Conservation (phyloP, 176 grass and related monocot species). For the Bothriochloa decipiens region DNA sequence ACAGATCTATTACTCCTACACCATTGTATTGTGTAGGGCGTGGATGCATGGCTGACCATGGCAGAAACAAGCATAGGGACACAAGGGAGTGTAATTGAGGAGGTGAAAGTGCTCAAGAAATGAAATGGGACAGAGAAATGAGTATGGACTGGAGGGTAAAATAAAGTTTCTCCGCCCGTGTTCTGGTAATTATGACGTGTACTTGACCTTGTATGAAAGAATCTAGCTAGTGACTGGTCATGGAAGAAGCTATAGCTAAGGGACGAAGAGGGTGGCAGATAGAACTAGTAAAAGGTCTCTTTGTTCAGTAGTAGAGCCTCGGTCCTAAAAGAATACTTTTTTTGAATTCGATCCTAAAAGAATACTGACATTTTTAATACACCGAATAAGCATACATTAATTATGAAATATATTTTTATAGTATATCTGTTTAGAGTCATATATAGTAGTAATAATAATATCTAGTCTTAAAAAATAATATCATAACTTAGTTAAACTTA, state of each 20-base stretch:
- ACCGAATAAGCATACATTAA: too few relatives aligned
- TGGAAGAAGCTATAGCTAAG: slow-evolving; percentile 39
- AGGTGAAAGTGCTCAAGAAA: slow-evolving; percentile 39
- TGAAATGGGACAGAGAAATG: slow-evolving; percentile 26
- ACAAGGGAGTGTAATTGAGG: slow-evolving; percentile 42
- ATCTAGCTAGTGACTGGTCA: slow-evolving; percentile 51
- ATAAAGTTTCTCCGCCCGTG: not conserved
- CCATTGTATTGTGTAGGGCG: not conserved
- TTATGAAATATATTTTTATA: too few relatives aligned
- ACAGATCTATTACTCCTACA: not conserved
- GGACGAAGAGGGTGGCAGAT: not conserved
- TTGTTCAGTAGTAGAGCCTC: not conserved
- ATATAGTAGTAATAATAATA: too few relatives aligned
- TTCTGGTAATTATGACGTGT: slow-evolving; percentile 28
- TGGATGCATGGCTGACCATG: not conserved
- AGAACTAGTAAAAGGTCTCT: not conserved
- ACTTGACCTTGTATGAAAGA: slow-evolving; percentile 41
- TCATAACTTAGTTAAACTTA: too few relatives aligned
- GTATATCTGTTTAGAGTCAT: too few relatives aligned
- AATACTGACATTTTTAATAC: too few relatives aligned
- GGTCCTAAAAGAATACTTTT: too few relatives aligned
- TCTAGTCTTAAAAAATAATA: too few relatives aligned
- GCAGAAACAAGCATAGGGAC: slow-evolving; percentile 28
- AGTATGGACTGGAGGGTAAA: not conserved
- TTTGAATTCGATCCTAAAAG: too few relatives aligned